Percentiles rank a stretch among this genome's conserved stretches.
Conservation (phyloP, 257 asterid species). For the Fraxinus pennsylvanica region DNA sequence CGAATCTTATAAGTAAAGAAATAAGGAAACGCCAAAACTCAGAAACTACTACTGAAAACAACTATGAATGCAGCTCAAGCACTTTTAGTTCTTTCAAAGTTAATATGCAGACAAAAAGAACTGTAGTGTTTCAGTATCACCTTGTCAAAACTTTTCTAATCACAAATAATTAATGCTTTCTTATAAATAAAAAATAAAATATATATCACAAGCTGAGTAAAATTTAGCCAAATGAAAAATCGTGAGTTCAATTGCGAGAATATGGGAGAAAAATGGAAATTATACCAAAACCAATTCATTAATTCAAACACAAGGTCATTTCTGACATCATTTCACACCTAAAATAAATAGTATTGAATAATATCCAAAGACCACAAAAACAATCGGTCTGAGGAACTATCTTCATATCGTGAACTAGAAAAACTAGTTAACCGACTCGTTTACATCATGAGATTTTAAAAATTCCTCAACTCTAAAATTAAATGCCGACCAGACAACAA, state of each 20-base stretch:
- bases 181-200: not conserved
- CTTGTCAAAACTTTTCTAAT: not conserved
- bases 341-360: not conserved
- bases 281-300: not conserved
- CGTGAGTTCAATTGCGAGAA: not conserved
- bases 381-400: constrained; percentile 25
- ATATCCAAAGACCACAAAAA: constrained; percentile 30
- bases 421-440: constrained; percentile 16
- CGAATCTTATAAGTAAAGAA: too few relatives aligned
- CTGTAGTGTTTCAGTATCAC: not conserved
- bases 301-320: constrained; percentile 1
- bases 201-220: not conserved
- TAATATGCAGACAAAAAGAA: too few relatives aligned
- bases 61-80: not conserved
- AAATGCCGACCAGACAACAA: constrained; percentile 23
- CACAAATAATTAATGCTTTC: not conserved
- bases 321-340: not conserved
- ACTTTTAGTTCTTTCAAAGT: not conserved
- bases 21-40: too few relatives aligned
- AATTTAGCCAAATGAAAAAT: not conserved
- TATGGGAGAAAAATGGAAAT: not conserved
- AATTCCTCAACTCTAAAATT: constrained; percentile 8
- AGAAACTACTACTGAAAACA: not conserved
- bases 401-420: constrained; percentile 17
- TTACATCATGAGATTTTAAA: constrained; percentile 14